A percentile compares a stretch with the other conserved stretches of the same genome.
phyloP scores from a whole-genome alignment of 768 basidiomycete genomes.

The Tricholoma sp. region DNA sequence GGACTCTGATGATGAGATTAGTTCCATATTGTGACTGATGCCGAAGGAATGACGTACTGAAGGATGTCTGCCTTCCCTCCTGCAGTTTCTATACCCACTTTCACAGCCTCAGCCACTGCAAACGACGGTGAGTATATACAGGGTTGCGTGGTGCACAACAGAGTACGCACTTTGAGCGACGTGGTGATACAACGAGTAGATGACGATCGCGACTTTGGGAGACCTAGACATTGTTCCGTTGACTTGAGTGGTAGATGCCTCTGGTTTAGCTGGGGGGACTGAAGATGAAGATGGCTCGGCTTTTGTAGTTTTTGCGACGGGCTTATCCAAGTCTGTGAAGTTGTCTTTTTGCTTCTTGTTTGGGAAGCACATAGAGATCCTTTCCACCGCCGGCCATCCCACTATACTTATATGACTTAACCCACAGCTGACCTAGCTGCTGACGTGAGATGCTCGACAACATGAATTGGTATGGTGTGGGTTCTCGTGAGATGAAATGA shows the following conservation, averaged over 20 bases:
- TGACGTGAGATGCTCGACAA: not conserved
- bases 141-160: not conserved
- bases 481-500: slow-evolving; percentile 17
- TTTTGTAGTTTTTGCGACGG: slow-evolving; percentile 24
- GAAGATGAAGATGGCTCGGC: slow-evolving; percentile 8
- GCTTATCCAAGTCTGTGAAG: slow-evolving; percentile 18
- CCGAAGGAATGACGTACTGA: slow-evolving; percentile 36
- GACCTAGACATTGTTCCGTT: slow-evolving; percentile 29
- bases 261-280: slow-evolving; percentile 12
- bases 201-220: slow-evolving; percentile 63
- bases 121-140: not conserved
- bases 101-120: slow-evolving; percentile 57
- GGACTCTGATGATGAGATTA: slow-evolving; percentile 39
- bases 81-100: slow-evolving; percentile 39
- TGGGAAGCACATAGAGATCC: slow-evolving; percentile 27
- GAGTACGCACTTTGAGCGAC: slow-evolving; percentile 51
- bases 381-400: too few relatives aligned
- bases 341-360: slow-evolving; percentile 27
- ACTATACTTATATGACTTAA: not conserved
- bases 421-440: not conserved
- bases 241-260: slow-evolving; percentile 12
- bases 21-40: not conserved
- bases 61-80: slow-evolving; percentile 49
- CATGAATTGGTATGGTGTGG: slow-evolving; percentile 7
- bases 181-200: slow-evolving; percentile 75